Conservation (phyloP, 1,139 yeast genomes). For the Tardiomyces digboiensis region DNA sequence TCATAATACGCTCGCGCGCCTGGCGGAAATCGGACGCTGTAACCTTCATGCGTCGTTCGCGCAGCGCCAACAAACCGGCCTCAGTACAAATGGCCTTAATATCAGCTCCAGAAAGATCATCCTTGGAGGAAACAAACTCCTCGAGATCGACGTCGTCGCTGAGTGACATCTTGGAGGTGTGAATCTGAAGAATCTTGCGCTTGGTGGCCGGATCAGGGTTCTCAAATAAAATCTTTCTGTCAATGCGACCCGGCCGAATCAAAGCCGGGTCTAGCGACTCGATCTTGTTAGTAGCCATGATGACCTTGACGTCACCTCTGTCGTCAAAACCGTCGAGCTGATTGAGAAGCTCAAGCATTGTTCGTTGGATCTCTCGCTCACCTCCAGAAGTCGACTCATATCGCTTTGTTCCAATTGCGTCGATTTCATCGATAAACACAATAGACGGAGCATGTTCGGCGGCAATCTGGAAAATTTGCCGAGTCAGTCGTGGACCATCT, state of each 20-base stretch:
- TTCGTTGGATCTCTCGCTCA: constrained; percentile 96
- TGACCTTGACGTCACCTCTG: constrained; percentile 96
- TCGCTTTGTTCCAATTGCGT: constrained; percentile 97
- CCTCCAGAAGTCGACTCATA: constrained; percentile 96
- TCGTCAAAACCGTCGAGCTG: constrained; percentile 98
- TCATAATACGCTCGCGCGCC: constrained; percentile 95
- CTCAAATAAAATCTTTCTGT: constrained; percentile 92
- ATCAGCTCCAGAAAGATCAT: constrained; percentile 96
- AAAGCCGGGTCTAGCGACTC: constrained; percentile 96
- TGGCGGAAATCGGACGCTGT: constrained; percentile 90
- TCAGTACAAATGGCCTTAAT: constrained; percentile 98
- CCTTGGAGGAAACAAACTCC: constrained; percentile 84
- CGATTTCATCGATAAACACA: constrained; percentile 97
- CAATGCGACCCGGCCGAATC: constrained; percentile 98
- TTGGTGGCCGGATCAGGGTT: constrained; percentile 92
- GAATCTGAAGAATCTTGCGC: constrained; percentile 87
- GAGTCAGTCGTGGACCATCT: constrained; percentile 92
- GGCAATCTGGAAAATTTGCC: constrained; percentile 95
- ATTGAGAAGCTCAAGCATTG: constrained; percentile 94
- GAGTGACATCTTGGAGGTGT: constrained; percentile 90
- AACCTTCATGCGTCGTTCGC: constrained; percentile 98
- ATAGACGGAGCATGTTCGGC: constrained; percentile 97
- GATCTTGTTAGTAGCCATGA: constrained; percentile 97
- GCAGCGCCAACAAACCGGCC: constrained; percentile 90
- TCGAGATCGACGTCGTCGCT: constrained; percentile 85